Evolutionary conservation across 139 green algal genomes (phyloP), one percentile per base, ranked within the genome.

Genomic region (Chlorella vulgaris): DNA sequence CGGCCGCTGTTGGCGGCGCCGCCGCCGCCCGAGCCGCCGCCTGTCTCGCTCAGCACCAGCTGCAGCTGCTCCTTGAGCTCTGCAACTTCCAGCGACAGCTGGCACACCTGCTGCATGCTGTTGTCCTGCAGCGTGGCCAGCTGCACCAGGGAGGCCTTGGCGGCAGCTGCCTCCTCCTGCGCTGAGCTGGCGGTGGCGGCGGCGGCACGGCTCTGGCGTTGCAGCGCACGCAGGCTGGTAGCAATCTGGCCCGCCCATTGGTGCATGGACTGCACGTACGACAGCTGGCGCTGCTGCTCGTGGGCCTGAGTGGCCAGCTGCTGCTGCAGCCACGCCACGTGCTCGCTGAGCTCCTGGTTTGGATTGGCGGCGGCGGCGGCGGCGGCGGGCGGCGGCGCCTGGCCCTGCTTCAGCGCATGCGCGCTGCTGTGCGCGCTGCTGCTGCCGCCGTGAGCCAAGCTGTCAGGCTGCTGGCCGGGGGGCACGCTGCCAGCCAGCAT

Each of bases 261-360:
- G 74, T 86, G 81, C 81, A 86, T 86, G 28, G 74, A 83, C 60
- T 62, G 58, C 33, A 86, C 40, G 8, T 77, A 63, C 7, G 71
- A 60, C 53, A 86, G 71, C 18, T 75, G 74, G 4, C 81, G 73
- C 47, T 74, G 51, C 43, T 70, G 67, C 74, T 86, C 74, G 18
- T n/a, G 38, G 18, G 79, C 74, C 50, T 69, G 43, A 21, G 47
- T 74, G 26, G 63, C 74, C n/a, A 83, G 28, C 65, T 51, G 60
- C 40, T 80, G 78, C 69, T 84, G 40, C 55, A 84, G 65, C 21
- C 61, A 42, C 19, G 4, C 33, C 60, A 81, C 7, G 53, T 80
- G 55, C 10, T 69, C 53, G 0, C 28, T 10, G 26, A 80, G 28
- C 10, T 28, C 38, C 3, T 68, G 33, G 24, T 7, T 18, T 26